Evolutionary conservation across 73 alveolate species (phyloP).

Genomic region (Symbiodinium natans): DNA sequence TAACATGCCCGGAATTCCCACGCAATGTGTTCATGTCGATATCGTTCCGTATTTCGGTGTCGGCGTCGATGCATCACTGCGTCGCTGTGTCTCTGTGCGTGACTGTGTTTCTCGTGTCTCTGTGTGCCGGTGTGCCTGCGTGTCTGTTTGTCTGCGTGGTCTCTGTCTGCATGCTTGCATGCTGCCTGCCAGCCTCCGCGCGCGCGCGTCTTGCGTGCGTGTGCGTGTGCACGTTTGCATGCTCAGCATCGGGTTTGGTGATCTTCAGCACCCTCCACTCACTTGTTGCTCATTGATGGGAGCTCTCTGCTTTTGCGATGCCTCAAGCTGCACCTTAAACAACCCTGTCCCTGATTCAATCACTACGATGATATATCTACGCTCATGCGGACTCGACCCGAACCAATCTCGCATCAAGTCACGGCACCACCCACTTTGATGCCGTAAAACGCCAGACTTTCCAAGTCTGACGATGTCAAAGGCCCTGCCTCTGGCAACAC

Average conservation of each 20-base stretch:
- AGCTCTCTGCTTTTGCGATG: no score
- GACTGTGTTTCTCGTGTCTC: no score
- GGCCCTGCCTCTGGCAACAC: conserved; percentile 37
- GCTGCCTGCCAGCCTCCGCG: no score
- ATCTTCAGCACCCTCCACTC: no score
- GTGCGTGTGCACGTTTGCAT: no score
- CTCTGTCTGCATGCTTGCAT: no score
- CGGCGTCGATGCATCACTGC: neutral
- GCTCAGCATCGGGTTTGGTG: no score
- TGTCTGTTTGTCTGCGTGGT: no score
- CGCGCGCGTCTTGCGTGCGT: no score
- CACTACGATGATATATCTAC: neutral
- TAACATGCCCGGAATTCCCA: neutral
- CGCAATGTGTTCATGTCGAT: neutral
- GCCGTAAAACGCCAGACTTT: neutral
- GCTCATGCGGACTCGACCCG: neutral
- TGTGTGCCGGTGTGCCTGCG: no score
- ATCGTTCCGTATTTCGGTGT: neutral
- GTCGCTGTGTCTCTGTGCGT: neutral
- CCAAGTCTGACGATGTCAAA: neutral
- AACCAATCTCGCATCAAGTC: neutral
- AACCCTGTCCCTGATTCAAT: neutral
- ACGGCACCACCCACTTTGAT: neutral
- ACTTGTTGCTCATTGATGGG: no score
- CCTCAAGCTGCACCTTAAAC: no score